Evolutionary conservation across 768 basidiomycete genomes (phyloP).

Genomic region (Suillus brevipes): DNA sequence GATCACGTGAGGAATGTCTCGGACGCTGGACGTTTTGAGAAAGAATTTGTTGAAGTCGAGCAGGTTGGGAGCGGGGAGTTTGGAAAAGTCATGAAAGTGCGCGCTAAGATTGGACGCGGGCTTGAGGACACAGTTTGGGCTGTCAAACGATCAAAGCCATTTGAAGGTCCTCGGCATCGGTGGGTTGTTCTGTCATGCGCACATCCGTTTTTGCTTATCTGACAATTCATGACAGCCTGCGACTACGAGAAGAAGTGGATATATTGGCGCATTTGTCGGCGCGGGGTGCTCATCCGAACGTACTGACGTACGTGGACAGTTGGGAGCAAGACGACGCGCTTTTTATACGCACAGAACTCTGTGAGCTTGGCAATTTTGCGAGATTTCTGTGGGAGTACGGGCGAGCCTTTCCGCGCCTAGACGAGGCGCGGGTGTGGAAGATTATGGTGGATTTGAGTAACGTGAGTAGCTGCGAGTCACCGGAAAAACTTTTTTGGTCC

Average conservation of each 20-base stretch:
- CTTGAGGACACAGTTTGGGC: constrained; percentile 63
- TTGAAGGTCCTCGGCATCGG: constrained; percentile 91
- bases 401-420: constrained; percentile 75
- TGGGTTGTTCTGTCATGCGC: constrained; percentile 37
- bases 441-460: constrained; percentile 86
- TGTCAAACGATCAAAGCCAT: constrained; percentile 92
- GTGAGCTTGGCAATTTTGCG: constrained; percentile 88
- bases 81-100: constrained; percentile 87
- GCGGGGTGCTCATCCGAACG: constrained; percentile 67
- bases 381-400: constrained; percentile 93
- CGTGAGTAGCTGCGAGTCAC: constrained; percentile 48
- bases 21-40: constrained; percentile 71
- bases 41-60: constrained; percentile 77
- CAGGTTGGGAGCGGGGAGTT: constrained; percentile 91
- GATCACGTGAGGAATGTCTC: constrained; percentile 29
- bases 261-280: constrained; percentile 74
- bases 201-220: constrained; percentile 11
- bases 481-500: constrained; percentile 9
- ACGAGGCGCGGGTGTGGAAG: constrained; percentile 96
- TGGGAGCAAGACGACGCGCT: constrained; percentile 92
- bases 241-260: constrained; percentile 93
- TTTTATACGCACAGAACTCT: constrained; percentile 93
- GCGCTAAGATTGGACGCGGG: constrained; percentile 51
- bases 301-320: constrained; percentile 86
- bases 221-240: constrained; percentile 47